Evolutionary conservation across 2,329 filamentous ascomycete species (phyloP), one percentile per base, ranked within the genome.

Genomic region (Trichoderma sp.): DNA sequence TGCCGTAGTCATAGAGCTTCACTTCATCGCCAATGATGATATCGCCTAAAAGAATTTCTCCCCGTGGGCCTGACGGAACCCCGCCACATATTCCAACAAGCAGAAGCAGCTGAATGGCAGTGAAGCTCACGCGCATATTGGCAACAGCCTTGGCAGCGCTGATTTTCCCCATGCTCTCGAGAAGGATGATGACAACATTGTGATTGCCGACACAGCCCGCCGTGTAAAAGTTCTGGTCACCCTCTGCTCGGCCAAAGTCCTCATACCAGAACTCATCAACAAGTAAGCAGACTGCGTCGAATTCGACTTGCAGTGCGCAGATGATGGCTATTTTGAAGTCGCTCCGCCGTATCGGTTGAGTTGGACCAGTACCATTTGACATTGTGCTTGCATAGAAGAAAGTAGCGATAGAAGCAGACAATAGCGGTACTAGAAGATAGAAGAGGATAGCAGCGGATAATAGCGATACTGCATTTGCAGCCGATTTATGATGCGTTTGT

Each of bases 41-140:
- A 56, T 84, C 81, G 8, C 83, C 81, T 0, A 84, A 76, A 3
- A 81, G n/a, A 14, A 80, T 77, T 62, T 81, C 80, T 6, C 65
- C 41, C 6, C 65, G 64, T 18, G 38, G 53, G n/a, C 73, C 29
- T 56, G 16, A 31, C 4, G 84, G 83, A 4, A 81, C 78, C n/a
- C 81, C 84, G 6, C 84, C 85, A 69, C 84, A 86, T 1, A 86
- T 78, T 0, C 85, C 85, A 7, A 84, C 83, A 1, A 86, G 50
- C 1, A 86, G 65, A 5, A 78, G 83, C 0, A 85, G 78, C 33
- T 77, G 79, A 14, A 87, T 72, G 11, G 76, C 74, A 0, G 73
- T 67, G 67, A 83, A 86, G 67, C 83, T 86, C 6, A 78, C 78
- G 0, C 80, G 79, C 16, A 85, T 71, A 35, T 77, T 80, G 1